Conservation (phyloP, 179 eudicot species). For the Monotropa hypopitys region DNA sequence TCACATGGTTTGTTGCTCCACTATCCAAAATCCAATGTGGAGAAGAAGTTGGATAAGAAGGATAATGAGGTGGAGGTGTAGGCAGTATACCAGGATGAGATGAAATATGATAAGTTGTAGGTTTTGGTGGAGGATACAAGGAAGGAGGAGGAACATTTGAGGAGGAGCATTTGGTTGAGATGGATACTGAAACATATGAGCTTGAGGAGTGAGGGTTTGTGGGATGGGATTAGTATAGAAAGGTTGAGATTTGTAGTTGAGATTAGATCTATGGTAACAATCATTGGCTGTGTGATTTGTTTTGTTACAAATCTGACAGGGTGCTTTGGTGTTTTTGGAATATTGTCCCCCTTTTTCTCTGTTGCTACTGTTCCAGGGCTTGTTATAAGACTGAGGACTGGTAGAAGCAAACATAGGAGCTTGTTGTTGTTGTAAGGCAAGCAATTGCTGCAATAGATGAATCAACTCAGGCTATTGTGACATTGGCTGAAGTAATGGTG, state of each 20-base stretch:
- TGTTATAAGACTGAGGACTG: background rate
- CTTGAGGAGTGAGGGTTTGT: background rate
- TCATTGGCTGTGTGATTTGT: background rate
- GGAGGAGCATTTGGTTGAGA: no score
- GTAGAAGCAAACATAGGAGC: background rate
- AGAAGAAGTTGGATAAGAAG: no score
- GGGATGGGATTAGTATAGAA: no score
- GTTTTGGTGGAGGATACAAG: no score
- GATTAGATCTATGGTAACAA: background rate
- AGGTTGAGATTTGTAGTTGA: no score
- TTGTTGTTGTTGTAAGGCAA: no score
- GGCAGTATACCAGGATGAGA: no score
- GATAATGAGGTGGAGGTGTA: no score
- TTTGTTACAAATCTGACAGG: background rate
- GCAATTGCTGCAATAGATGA: background rate
- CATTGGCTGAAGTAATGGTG: background rate
- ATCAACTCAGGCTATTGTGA: background rate
- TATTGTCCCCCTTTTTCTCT: no score
- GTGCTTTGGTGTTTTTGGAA: no score
- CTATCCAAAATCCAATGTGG: background rate
- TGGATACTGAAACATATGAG: background rate
- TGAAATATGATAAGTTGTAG: no score
- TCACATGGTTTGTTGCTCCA: background rate
- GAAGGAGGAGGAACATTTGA: no score
- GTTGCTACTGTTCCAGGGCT: background rate